phyloP scores from a whole-genome alignment of 129 eudicot genomes.

The Escallonia rubra region DNA sequence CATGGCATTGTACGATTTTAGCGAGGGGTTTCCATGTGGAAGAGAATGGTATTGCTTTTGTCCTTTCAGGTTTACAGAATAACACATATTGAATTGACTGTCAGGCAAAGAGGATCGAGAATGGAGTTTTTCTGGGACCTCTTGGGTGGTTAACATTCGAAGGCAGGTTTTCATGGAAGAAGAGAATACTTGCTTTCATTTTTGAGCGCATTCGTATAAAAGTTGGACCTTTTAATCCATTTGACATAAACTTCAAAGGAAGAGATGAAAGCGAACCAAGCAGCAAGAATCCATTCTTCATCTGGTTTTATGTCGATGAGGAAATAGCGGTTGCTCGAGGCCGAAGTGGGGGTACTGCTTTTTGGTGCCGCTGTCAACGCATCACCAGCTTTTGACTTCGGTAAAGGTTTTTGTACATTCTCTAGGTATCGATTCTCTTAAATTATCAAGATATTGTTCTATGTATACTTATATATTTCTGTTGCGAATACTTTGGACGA shows the following conservation, averaged over 20 bases:
- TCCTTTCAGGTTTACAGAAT: not conserved
- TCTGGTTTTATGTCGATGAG: slow-evolving; percentile 88
- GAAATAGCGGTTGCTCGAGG: slow-evolving; percentile 98
- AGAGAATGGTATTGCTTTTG: too few relatives aligned
- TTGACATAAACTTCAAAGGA: slow-evolving; percentile 62
- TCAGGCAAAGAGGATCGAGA: slow-evolving; percentile 93
- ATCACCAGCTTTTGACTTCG: not conserved
- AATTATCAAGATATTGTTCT: too few relatives aligned
- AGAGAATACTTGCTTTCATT: slow-evolving; percentile 77
- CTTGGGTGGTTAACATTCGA: slow-evolving; percentile 81
- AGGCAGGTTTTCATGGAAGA: slow-evolving; percentile 91
- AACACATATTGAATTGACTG: slow-evolving; percentile 6
- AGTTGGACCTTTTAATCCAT: slow-evolving; percentile 70
- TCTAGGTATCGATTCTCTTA: too few relatives aligned
- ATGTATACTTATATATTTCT: too few relatives aligned
- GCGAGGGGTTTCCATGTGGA: too few relatives aligned
- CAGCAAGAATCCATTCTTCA: slow-evolving; percentile 82
- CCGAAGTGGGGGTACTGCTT: slow-evolving; percentile 94
- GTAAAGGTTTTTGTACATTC: too few relatives aligned
- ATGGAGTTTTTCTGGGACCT: slow-evolving; percentile 85
- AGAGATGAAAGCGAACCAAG: slow-evolving; percentile 81
- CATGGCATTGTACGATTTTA: too few relatives aligned
- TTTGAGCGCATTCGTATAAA: slow-evolving; percentile 73
- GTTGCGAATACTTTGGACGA: too few relatives aligned
- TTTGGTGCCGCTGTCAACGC: slow-evolving; percentile 85